Conservation (phyloP, 129 eudicot genomes). For the Calendula officinalis region DNA sequence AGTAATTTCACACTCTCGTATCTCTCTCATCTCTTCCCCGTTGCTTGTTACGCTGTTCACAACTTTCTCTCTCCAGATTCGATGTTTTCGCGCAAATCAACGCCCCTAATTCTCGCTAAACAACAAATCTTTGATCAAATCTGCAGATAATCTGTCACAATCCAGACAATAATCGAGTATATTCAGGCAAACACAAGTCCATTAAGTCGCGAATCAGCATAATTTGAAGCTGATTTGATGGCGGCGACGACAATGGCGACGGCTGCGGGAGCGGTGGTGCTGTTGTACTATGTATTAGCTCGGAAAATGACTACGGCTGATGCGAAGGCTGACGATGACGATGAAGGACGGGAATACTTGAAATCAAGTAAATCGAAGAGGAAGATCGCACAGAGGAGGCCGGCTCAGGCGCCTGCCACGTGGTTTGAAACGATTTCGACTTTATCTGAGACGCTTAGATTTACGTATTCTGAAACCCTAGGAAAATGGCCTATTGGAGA, state of each 20-base stretch:
- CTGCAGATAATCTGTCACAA: constrained; percentile 10
- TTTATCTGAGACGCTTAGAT: constrained; percentile 81
- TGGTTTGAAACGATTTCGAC: constrained; percentile 91
- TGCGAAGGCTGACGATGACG: constrained; percentile 31
- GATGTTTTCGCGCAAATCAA: constrained; percentile 14
- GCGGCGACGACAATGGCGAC: constrained; percentile 94
- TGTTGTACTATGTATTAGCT: constrained; percentile 64
- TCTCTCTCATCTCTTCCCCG: constrained; percentile 22
- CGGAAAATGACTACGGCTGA: constrained; percentile 47
- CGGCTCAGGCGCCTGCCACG: constrained; percentile 98
- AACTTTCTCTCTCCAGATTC: constrained; percentile 34
- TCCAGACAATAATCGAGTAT: neutral
- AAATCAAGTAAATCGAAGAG: constrained; percentile 66
- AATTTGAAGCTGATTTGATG: constrained; percentile 41
- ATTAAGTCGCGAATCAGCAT: constrained; percentile 20
- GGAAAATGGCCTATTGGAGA: constrained; percentile 99
- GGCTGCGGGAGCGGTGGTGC: constrained; percentile 80
- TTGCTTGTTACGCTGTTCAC: constrained; percentile 22
- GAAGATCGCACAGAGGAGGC: constrained; percentile 68
- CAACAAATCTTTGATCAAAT: constrained; percentile 13
- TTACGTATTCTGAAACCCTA: constrained; percentile 89
- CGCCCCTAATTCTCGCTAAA: constrained; percentile 10
- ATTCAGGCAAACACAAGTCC: neutral
- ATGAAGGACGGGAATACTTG: constrained; percentile 49
- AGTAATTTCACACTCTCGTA: constrained; percentile 23